Conservation (phyloP, 176 grass and related monocot species). For the Phyllostachys edulis region DNA sequence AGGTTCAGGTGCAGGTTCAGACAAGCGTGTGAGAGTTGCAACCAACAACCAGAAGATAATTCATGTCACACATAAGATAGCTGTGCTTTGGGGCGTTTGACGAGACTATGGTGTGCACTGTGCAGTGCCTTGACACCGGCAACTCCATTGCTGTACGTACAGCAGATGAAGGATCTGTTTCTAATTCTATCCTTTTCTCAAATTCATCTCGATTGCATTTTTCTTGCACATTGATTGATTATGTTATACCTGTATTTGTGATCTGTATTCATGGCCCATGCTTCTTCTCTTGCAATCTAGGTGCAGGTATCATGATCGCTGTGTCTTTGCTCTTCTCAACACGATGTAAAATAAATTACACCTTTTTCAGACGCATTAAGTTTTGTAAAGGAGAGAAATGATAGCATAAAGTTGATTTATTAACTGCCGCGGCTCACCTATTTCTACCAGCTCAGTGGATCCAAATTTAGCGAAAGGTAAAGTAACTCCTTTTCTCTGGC, state of each 20-base stretch:
- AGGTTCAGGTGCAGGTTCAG: not conserved
- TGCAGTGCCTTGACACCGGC: slow-evolving; percentile 1
- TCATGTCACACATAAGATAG: slow-evolving; percentile 8
- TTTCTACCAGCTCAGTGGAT: slow-evolving; percentile 10
- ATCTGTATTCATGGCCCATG: not conserved
- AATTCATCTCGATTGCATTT: not conserved
- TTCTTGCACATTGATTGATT: not conserved
- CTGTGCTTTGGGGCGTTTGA: slow-evolving; percentile 7
- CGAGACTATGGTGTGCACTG: not conserved
- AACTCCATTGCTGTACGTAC: not conserved
- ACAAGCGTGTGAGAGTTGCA: not conserved
- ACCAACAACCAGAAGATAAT: not conserved
- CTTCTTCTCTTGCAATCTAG: not conserved
- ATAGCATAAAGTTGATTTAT: slow-evolving; percentile 32
- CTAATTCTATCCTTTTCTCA: not conserved
- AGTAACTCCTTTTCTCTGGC: not conserved
- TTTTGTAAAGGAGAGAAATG: slow-evolving; percentile 24
- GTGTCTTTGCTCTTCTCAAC: not conserved
- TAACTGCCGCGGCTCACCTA: not conserved
- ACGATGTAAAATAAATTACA: not conserved
- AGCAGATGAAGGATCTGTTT: not conserved
- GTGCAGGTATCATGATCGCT: slow-evolving; percentile 6
- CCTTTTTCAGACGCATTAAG: slow-evolving; percentile 28
- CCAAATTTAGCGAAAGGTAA: slow-evolving; percentile 31
- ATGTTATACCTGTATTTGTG: not conserved